phyloP scores from a whole-genome alignment of 78 protist species.

The Dictyostelium citrinum region DNA sequence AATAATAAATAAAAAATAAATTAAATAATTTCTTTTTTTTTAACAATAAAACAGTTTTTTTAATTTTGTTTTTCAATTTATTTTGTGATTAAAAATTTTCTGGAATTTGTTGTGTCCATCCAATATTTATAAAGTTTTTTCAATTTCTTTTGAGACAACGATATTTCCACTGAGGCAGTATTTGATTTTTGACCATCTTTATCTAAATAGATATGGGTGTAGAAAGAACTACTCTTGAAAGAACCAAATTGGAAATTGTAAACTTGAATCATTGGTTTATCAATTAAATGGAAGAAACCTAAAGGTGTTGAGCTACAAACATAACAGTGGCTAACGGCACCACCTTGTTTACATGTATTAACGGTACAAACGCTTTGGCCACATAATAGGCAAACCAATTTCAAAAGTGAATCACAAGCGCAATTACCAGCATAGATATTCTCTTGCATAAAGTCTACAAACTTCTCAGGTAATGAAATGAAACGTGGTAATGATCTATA shows the following conservation, averaged over 20 bases:
- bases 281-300: conserved; percentile 12
- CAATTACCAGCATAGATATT: conserved; percentile 25
- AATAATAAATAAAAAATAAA: neutral
- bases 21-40: neutral
- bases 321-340: conserved; percentile 1
- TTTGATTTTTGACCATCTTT: neutral
- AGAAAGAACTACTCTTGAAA: neutral
- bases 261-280: conserved; percentile 47
- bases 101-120: conserved; percentile 29
- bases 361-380: conserved; percentile 17
- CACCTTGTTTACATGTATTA: conserved; percentile 13
- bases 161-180: neutral
- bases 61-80: neutral
- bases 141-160: conserved; percentile 19
- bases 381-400: conserved; percentile 45
- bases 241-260: conserved; percentile 26
- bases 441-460: conserved; percentile 8
- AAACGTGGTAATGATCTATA: conserved; percentile 25
- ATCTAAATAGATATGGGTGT: neutral
- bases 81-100: conserved; percentile 35
- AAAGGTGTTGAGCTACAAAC: conserved; percentile 34
- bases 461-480: conserved; percentile 17
- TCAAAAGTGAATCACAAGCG: conserved; percentile 24
- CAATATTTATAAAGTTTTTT: conserved; percentile 46
- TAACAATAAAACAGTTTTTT: neutral